phyloP scores from a whole-genome alignment of 768 basidiomycete species.

The Filobasidium wieringae region DNA sequence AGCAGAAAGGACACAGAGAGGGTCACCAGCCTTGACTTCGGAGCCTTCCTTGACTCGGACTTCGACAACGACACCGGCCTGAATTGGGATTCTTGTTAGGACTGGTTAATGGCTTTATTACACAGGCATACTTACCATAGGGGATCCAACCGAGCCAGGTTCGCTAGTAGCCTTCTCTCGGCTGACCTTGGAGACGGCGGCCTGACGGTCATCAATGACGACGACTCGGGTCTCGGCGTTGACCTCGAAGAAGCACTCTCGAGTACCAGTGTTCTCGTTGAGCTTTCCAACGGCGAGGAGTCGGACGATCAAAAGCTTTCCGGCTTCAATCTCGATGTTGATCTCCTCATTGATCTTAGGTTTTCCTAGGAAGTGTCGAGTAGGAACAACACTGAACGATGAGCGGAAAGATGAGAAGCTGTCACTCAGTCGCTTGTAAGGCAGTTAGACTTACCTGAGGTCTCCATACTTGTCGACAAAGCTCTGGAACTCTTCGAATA shows the following conservation, averaged over 20 bases:
- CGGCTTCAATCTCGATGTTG: conserved; percentile 71
- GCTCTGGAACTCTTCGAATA: conserved; percentile 91
- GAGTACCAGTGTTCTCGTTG: conserved; percentile 76
- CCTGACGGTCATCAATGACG: conserved; percentile 89
- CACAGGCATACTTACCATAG: conserved; percentile 53
- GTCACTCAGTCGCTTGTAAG: too few relatives aligned
- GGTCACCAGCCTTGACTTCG: conserved; percentile 96
- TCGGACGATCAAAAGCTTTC: conserved; percentile 91
- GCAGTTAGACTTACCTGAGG: conserved; percentile 52
- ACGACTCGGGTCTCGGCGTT: conserved; percentile 97
- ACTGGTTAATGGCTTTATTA: neutral
- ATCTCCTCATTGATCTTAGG: conserved; percentile 89
- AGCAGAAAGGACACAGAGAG: conserved; percentile 84
- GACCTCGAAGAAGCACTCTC: conserved; percentile 97
- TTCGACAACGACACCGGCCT: conserved; percentile 81
- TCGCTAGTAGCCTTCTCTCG: conserved; percentile 88
- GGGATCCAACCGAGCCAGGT: conserved; percentile 93
- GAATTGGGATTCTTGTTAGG: neutral
- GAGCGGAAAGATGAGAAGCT: too few relatives aligned
- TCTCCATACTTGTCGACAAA: conserved; percentile 95
- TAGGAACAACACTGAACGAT: conserved; percentile 78
- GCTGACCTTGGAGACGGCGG: conserved; percentile 85
- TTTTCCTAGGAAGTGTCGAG: conserved; percentile 90
- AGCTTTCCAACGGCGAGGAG: conserved; percentile 91
- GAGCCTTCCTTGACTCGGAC: conserved; percentile 95